A percentile compares a stretch with the other conserved stretches of the same genome.
Conservation (phyloP, 2,329 filamentous ascomycete genomes). For the Bimuria novae-zelandiae region DNA sequence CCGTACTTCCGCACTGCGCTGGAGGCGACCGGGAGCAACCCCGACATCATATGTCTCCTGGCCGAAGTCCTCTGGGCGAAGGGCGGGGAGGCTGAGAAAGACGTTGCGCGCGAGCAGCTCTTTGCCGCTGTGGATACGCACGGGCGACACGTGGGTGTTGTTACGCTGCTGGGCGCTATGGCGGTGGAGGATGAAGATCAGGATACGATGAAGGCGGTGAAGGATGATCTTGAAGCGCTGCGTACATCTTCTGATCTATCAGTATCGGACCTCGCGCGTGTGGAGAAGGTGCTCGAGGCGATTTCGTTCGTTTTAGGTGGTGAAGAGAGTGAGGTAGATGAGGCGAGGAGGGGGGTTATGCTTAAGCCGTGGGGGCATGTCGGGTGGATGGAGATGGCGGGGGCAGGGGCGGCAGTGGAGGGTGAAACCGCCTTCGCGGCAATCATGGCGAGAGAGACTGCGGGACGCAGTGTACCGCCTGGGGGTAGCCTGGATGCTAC, state of each 20-base stretch:
- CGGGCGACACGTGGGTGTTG: conserved; percentile 76
- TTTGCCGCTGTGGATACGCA: conserved; percentile 78
- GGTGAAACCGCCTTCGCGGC: conserved; percentile 59
- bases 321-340: conserved; percentile 59
- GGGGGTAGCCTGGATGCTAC: conserved; percentile 68
- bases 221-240: conserved; percentile 74
- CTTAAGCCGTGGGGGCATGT: conserved; percentile 77
- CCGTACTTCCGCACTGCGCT: conserved; percentile 80
- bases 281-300: conserved; percentile 76
- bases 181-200: conserved; percentile 79
- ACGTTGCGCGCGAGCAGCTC: conserved; percentile 76
- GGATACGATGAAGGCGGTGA: conserved; percentile 79
- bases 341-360: conserved; percentile 78
- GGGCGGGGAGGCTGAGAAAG: conserved; percentile 72
- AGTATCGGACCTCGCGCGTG: conserved; percentile 66
- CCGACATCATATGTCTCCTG: conserved; percentile 84
- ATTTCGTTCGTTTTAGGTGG: conserved; percentile 64
- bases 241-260: conserved; percentile 68
- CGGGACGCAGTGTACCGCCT: conserved; percentile 73
- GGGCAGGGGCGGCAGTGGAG: conserved; percentile 55
- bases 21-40: conserved; percentile 73
- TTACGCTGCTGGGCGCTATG: conserved; percentile 82
- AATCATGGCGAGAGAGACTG: conserved; percentile 82
- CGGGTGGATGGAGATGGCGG: conserved; percentile 78
- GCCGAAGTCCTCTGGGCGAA: conserved; percentile 94